Base-by-base conservation (phyloP, 495 filamentous ascomycete species). In the Xylaria palmicola region DNA sequence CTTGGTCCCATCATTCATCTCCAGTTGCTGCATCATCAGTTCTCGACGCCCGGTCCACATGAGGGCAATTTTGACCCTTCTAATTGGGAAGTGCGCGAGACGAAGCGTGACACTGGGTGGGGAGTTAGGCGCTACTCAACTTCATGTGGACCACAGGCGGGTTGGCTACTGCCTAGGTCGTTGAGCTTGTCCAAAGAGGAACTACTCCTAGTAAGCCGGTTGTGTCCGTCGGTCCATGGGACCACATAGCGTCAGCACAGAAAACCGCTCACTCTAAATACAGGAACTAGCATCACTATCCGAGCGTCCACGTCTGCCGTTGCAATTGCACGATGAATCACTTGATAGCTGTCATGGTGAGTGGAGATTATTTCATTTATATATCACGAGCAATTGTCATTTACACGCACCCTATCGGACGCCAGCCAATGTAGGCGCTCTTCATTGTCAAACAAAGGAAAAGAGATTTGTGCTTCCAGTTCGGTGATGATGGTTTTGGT, bases 361-460 rank as follows among this genome's bases (percentile, higher is more conserved):
- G 59, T 47, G 40, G 47, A 48, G 39, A 39, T 27, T 17, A 29
- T 47, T 34, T 41, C 17, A 19, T 41, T 40, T 19, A 29, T 6
- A 24, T 12, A 19, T 24, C 24, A 51, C 8, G 24, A 15, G 12
- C 19, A 7, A n/a, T n/a, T n/a, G n/a, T 34, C 47, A 52, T 34
- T 22, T 34, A 24, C 15, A 52, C 24, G 29, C 17, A 15, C 32
- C 34, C 15, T 45, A 12, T 30, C 22, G 29, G 26, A 59, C 56
- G 44, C 56, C 56, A 9, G 30, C 19, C 39, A 40, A 41, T 61
- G 17, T 50, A 29, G 10, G 3, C 10, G 4, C 29, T 55, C 20
- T 62, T 51, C 56, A 17, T 13, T 43, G 17, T 30, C 51, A 36
- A 56, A 51, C 54, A 60, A 51, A 61, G 49, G 56, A 48, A 56